A percentile compares a stretch with the other conserved stretches of the same genome.
Conservation (phyloP, 768 basidiomycete genomes). For the Mycena metata region DNA sequence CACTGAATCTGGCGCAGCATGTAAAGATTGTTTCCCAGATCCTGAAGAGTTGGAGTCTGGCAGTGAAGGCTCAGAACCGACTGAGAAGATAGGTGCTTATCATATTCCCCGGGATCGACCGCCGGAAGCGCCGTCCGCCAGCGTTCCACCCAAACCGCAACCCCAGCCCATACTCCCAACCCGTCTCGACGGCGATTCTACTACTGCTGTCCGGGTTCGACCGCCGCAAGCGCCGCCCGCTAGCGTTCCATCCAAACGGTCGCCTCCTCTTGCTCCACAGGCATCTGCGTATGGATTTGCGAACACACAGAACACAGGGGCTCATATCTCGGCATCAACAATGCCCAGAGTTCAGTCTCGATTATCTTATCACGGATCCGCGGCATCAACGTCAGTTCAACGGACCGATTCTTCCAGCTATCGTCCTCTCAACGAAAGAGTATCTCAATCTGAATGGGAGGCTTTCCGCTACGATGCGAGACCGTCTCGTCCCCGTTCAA, state of each 20-base stretch:
- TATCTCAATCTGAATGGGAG: neutral
- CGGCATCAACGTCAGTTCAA: constrained; percentile 2
- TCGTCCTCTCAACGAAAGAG: constrained; percentile 12
- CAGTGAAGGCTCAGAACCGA: too few species aligned
- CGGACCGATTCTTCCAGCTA: neutral
- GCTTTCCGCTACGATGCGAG: neutral
- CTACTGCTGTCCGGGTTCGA: neutral
- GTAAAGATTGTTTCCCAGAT: too few species aligned
- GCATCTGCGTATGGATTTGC: neutral
- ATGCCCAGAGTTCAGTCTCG: neutral
- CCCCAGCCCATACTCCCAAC: neutral
- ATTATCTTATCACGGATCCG: constrained; percentile 8
- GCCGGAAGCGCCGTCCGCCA: too few species aligned
- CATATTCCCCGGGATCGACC: too few species aligned
- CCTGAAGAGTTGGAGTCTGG: too few species aligned
- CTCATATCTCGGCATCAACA: too few species aligned
- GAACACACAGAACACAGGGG: neutral
- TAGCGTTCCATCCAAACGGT: neutral
- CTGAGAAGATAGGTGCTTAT: too few species aligned
- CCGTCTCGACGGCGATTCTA: neutral
- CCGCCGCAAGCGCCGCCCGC: constrained; percentile 7
- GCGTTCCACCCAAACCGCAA: too few species aligned
- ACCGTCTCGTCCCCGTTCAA: constrained; percentile 11
- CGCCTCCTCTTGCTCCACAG: neutral
- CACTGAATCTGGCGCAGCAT: neutral